Evolutionary conservation across 2,329 filamentous ascomycete species (phyloP), one percentile per base, ranked within the genome.

Genomic region (Stemphylium beticola): DNA sequence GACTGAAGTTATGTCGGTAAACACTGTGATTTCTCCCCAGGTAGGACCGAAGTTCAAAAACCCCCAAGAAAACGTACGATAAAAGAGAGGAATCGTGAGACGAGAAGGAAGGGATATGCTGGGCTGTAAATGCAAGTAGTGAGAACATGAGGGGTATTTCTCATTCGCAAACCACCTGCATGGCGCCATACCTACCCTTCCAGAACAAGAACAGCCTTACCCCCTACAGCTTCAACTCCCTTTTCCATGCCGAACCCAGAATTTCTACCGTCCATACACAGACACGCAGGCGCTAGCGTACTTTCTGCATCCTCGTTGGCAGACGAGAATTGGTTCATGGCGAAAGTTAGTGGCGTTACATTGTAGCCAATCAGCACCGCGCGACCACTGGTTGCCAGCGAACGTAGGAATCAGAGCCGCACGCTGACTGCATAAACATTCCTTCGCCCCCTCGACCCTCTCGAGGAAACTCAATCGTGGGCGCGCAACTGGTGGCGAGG

Each of bases 261-360:
- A 18, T 6, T 12, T 36, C 42, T 37, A 24, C 37, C 38, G 32
- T 15, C 50, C 38, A 53, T 26, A 53, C 20, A 32, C 15, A 37
- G 3, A 20, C 26, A 38, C 29, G n/a, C 5, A 17, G 7, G 29
- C 12, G 14, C 12, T 53, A 53, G 50, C 50, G 50, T 34, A 14
- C 14, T 24, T 20, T 5, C 15, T 15, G 24, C 36, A 32, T 38
- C 24, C 18, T 22, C n/a, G n/a, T 43, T 24, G 31, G 20, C 6
- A 29, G 24, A 49, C 11, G 14, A 42, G 45, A 42, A 53, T 49
- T 53, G 50, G 50, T 39, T 41, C 31, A 15, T n/a, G 12, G 38
- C 14, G 38, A 49, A 53, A 53, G 50, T 53, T 53, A 53, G 50
- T 49, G 50, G 50, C 50, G 45, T 49, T 43, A 24, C 17, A 7